Percentiles rank a stretch among this genome's conserved stretches.
Conservation (phyloP, 148 eudicot genomes). For the Diospyros lotus region DNA sequence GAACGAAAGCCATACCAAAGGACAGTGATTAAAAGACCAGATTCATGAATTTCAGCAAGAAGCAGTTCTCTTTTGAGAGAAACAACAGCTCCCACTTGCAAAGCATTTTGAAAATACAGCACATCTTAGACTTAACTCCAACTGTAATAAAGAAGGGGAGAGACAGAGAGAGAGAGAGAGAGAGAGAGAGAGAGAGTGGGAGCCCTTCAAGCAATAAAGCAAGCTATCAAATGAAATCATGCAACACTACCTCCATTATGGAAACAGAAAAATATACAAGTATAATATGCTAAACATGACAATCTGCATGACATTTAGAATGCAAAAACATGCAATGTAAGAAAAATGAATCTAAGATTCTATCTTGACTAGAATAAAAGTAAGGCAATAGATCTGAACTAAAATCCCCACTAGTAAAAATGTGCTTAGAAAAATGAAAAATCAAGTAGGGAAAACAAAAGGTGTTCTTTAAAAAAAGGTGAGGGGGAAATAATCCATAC, state of each 20-base stretch:
- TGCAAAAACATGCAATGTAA: background rate
- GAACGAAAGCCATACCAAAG: no score
- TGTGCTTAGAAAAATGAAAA: background rate
- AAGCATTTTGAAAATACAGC: no score
- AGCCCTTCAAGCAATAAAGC: background rate
- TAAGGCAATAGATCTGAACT: background rate
- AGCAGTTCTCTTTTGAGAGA: no score
- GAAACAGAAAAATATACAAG: background rate
- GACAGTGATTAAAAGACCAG: no score
- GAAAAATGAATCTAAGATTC: background rate
- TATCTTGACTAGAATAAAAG: background rate
- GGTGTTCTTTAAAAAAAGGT: no score
- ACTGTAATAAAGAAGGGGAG: background rate
- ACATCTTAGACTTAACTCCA: no score
- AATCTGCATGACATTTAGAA: background rate
- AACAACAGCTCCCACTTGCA: no score
- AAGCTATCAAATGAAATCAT: background rate
- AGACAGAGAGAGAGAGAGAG: no score
- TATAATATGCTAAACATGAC: no score
- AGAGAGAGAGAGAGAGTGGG: no score
- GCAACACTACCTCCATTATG: background rate
- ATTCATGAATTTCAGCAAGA: no score
- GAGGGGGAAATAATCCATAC: constrained; percentile 8
- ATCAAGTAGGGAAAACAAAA: background rate
- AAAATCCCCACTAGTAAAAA: constrained; percentile 1